Base-by-base conservation (phyloP, 2,329 filamentous ascomycete species). In the Atkinsonella texensis region DNA sequence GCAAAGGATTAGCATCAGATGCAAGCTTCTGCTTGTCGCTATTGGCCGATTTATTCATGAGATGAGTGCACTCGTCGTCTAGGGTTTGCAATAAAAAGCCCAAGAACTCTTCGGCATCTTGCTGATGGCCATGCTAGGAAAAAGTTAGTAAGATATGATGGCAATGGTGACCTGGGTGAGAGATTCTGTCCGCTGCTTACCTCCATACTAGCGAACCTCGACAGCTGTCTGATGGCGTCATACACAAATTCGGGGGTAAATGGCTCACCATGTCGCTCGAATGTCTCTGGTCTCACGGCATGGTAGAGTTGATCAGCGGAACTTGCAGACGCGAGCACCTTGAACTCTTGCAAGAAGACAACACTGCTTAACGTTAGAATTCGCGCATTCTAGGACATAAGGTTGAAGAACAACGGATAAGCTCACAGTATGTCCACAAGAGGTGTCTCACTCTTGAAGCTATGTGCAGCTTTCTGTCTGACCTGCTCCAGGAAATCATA, bases 101-200 rank as follows among this genome's bases (percentile, higher is more conserved):
- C 23, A 98, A 74, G 59, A 98, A 98, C 63, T 98, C 93, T 64
- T 98, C 89, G 1, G 93, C 93, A 70, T 98, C 93, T 73, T 98
- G 91, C 66, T 98, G 93, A 60, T 96, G 91, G 15, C 93, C 93
- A 54, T 89, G 86, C 84, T 89, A 57, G 49, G 51, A 68, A 8
- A 28, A 1, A 15, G 12, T 51, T 7, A 46, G 32, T 43, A 9
- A n/a, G 28, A 23, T n/a, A 32, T 1, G 35, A 3, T 15, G 18
- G 8, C 10, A 15, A 28, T 2, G 33, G 4, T 41, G 8, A 20
- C 33, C n/a, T 18, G 12, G 18, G 10, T 31, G 5, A 35, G 15
- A 48, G 13, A 31, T 46, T 32, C 72, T 13, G 7, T 45, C 15
- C 15, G 3, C 2, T 31, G 15, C 83, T 67, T 74, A 89, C 86